A percentile compares a stretch with the other conserved stretches of the same genome.
phyloP scores from a whole-genome alignment of 225 moss, liverwort and hornwort species.

The Rhytidiadelphus loreus region DNA sequence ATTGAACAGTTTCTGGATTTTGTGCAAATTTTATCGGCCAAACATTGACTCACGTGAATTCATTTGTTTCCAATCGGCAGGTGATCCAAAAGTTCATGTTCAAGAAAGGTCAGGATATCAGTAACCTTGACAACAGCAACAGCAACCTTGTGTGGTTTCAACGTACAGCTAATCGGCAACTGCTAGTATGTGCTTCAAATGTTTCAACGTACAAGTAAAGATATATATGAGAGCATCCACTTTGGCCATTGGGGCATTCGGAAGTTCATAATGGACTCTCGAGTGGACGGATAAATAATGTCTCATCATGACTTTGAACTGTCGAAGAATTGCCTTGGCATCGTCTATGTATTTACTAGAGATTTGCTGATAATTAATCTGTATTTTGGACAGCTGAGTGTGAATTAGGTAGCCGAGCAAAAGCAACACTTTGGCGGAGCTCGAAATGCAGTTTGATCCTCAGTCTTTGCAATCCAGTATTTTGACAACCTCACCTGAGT shows the following conservation, averaged over 20 bases:
- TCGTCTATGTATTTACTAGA: neutral
- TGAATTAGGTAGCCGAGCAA: neutral
- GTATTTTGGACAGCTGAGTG: conserved; percentile 51
- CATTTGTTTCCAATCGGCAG: conserved; percentile 38
- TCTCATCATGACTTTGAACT: neutral
- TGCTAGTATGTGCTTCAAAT: too few species aligned
- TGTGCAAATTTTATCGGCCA: neutral
- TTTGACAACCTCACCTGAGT: too few species aligned
- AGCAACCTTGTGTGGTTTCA: conserved; percentile 73
- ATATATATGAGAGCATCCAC: too few species aligned
- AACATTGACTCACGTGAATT: neutral
- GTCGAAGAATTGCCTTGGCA: neutral
- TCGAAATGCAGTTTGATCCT: too few species aligned
- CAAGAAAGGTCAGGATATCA: conserved; percentile 90
- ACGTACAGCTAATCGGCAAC: conserved; percentile 61
- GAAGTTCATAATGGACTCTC: too few species aligned
- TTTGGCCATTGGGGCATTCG: too few species aligned
- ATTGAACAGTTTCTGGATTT: neutral
- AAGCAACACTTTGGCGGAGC: too few species aligned
- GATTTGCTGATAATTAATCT: neutral
- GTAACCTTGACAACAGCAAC: conserved; percentile 79
- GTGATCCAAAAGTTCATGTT: conserved; percentile 85
- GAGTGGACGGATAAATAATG: neutral
- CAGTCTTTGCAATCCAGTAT: too few species aligned
- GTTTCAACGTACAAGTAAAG: too few species aligned